Evolutionary conservation across 768 basidiomycete species (phyloP), one percentile per base, ranked within the genome.

Genomic region (Leccinum truebloodii): DNA sequence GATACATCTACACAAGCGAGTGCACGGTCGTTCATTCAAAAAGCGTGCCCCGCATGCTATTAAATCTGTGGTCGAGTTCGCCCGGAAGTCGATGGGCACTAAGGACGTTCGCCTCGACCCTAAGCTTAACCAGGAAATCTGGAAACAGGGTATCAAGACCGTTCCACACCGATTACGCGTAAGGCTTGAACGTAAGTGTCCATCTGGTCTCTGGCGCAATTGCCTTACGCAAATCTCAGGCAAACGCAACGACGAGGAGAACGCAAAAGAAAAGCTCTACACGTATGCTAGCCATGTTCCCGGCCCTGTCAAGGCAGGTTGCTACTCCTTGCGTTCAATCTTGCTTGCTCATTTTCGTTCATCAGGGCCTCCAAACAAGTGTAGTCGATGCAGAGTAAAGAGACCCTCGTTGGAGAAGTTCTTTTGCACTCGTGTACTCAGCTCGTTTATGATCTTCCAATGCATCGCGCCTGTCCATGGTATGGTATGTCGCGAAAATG

Each of bases 201-300:
- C 30, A 49, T 57, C 8, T 7, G 52, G 6, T 10, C 4, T 3
- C 30, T n/a, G 30, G 1, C 9, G 44, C 35, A 1, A 4, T 48
- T 16, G 22, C 46, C 58, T 65, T 32, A 69, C 28, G 6, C 14
- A 13, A 14, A 32, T 62, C 16, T 35, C 68, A 95, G 92, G 96
- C 71, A 96, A 95, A 82, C 92, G 97, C 71, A 98, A 98, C 77
- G 96, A 99, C 78, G 95, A 98, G 69, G 96, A 99, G 83, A 90
- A 89, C 70, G 96, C 97, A 60, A 97, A 95, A 81, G 95, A 96
- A 84, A 97, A 95, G 82, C 89, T 97, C 59, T 98, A 80, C 83
- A 95, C 92, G 32, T 93, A 94, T 75, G 95, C 92, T 64, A 85
- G 85, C 60, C 84, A 91, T 73, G 88, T 97, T 58, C 81, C 86